Base-by-base conservation (phyloP, 2,329 filamentous ascomycete genomes). In the Dryadomyces quercivorus region DNA sequence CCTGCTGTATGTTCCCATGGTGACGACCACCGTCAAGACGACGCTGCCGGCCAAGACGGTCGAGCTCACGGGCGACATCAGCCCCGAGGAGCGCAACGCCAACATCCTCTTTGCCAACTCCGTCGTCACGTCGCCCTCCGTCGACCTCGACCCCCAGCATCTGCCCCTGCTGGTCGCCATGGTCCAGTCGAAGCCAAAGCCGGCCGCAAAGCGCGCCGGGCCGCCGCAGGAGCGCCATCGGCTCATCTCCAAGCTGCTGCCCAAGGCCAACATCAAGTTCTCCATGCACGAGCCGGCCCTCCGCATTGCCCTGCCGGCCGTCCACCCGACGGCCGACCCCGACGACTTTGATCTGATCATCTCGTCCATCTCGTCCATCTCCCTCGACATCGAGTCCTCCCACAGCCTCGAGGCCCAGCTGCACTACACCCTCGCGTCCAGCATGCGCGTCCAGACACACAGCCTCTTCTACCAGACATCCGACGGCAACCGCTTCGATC, bases 41-140 rank as follows among this genome's bases (percentile, higher is more conserved):
- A 98, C 94, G 0, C 72, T 97, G 8, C 92, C 92, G 6, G 94
- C 93, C 13, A 96, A 97, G 69, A 95, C 91, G 0, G 84, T 98
- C 12, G 86, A 92, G 65, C 79, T 91, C 53, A 80, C 84, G 1
- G 78, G 84, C 56, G 79, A 85, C 38, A 85, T 85, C 60, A 84
- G 81, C 42, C 75, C 79, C 12, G 85, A 86, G 60, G 90, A 97
- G 68, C 83, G 88, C 58, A 98, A 98, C 63, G 87, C 89, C 50
- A 98, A 98, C 65, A 93, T 98, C 43, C 75, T 98, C 16, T 96
- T 96, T 65, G 91, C 92, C 44, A 98, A 98, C 67, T 82, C 95
- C 6, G 92, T 98, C 49, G 83, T 97, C 57, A 98, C 93, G 0
- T 98, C 93, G 5, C 93, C 93, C 0, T 96, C 93, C 0, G 75